A percentile compares a stretch with the other conserved stretches of the same genome.
Evolutionary conservation across 805 yeast species (phyloP).

Genomic region (Cyberlindnera petersonii): DNA sequence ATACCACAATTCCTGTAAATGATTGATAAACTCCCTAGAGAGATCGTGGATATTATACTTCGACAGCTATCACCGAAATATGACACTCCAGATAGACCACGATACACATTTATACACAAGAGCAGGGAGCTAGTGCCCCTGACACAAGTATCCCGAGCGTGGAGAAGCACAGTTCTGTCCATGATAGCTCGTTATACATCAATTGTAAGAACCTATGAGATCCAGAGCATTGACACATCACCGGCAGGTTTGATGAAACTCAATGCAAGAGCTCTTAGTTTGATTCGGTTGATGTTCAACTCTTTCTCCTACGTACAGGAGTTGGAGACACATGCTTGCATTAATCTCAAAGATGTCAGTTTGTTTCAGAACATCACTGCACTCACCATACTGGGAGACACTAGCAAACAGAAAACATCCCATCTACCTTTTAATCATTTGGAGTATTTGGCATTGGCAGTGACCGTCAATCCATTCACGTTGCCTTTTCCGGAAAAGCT

Average conservation of each 20-base stretch:
- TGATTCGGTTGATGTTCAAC: background rate
- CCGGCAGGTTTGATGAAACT: background rate
- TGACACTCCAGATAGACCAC: constrained; percentile 7
- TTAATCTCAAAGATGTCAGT: constrained; percentile 1
- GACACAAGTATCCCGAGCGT: constrained; percentile 11
- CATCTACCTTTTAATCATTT: background rate
- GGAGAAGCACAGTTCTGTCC: constrained; percentile 10
- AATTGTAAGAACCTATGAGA: constrained; percentile 13
- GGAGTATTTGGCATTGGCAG: constrained; percentile 12
- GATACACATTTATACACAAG: constrained; percentile 12
- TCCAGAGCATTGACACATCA: background rate
- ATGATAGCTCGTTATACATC: constrained; percentile 12
- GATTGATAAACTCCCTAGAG: constrained; percentile 16
- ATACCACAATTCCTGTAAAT: no score
- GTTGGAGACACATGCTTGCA: constrained; percentile 3
- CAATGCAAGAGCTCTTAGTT: background rate
- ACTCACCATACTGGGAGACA: constrained; percentile 16
- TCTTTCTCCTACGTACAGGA: constrained; percentile 9
- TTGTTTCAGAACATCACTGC: constrained; percentile 11
- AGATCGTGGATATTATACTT: constrained; percentile 9
- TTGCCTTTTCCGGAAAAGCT: background rate
- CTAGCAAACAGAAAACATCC: background rate
- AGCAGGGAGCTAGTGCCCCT: constrained; percentile 6
- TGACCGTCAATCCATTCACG: background rate
- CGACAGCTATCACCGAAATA: constrained; percentile 1